These are phyloP conservation scores for Phytophthora ramorum DNA, from an alignment of 352 stramenopile species.

Conservation along the genomic window DNA sequence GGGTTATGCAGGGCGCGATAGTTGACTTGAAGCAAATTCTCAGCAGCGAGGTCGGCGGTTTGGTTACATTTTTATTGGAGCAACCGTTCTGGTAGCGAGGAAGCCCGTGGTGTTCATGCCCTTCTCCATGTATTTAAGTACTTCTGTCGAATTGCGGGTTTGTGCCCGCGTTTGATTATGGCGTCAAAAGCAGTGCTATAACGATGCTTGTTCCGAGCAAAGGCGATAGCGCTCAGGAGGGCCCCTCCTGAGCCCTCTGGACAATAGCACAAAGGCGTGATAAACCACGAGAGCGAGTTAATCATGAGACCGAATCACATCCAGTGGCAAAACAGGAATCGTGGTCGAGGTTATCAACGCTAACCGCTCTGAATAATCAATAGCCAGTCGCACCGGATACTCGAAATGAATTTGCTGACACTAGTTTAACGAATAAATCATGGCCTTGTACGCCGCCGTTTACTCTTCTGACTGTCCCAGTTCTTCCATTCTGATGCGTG, in stretches of 20 bases:
- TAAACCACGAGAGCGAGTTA: background rate
- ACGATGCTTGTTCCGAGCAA: constrained; percentile 24
- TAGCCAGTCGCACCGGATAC: background rate
- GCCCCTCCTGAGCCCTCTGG: too few relatives aligned
- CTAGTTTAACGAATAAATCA: background rate
- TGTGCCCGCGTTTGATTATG: constrained; percentile 21
- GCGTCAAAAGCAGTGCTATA: constrained; percentile 26
- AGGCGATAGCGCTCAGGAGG: background rate
- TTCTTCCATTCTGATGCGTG: constrained; percentile 40
- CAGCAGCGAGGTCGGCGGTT: too few relatives aligned
- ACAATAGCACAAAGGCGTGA: background rate
- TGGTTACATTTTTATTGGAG: too few relatives aligned
- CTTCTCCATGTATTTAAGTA: constrained; percentile 10
- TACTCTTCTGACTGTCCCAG: constrained; percentile 37
- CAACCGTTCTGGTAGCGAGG: too few relatives aligned
- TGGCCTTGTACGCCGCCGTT: constrained; percentile 25
- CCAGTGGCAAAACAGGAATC: background rate
- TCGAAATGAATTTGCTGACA: background rate
- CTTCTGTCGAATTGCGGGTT: constrained; percentile 21
- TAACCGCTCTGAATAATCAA: background rate
- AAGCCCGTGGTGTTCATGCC: background rate
- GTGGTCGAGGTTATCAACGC: constrained; percentile 6
- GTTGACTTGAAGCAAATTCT: too few relatives aligned
- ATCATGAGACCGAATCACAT: constrained; percentile 7
- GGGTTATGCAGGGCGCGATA: too few relatives aligned